Evolutionary conservation across 2,329 filamentous ascomycete genomes (phyloP), one percentile per base, ranked within the genome.

Genomic region (Hansfordia pulvinata): DNA sequence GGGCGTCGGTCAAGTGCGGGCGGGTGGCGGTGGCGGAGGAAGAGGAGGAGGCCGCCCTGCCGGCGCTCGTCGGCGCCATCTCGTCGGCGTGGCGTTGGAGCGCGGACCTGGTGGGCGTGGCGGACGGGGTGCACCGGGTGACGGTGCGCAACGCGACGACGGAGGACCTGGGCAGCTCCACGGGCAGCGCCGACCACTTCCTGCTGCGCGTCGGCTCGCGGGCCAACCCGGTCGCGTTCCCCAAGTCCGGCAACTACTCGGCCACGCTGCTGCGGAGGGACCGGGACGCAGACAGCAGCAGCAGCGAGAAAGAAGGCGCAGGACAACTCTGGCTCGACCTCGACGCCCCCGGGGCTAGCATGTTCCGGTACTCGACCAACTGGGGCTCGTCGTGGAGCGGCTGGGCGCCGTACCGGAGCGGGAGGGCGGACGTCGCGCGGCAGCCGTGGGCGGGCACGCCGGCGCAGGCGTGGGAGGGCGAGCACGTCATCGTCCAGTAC

Each of bases 401-500:
- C 3, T 78, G 72, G 73, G 42, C 54, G 13, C 46, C 57, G 8
- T 77, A 76, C 41, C 41, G 38, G n/a, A 60, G 64, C 19, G 59
- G 56, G 4, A 64, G 66, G 26, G 52, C 52, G 5, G 58, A 55
- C 10, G 49, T 73, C 15, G 35, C 53, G 11, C 43, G 52, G 22
- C 58, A 64, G 32, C 37, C 52, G 4, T 77, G 73, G 73, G 58
- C 54, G 4, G 73, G 73, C n/a, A 69, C 66, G 2, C 50, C 59
- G 11, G 39, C 55, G 4, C 72, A 78, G 42, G 46, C 47, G 23
- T 78, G 73, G 73, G 39, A 57, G 15, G 73, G 70, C 15, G 61
- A 75, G 21, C 73, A 77, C 39, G 56, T 77, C 19, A 60, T 63
- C 15, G 59, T 76, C 14, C 69, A 77, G 38, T 78, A 77, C 43